Base-by-base conservation (phyloP, 768 basidiomycete species). In the Lyophyllum shimeji region DNA sequence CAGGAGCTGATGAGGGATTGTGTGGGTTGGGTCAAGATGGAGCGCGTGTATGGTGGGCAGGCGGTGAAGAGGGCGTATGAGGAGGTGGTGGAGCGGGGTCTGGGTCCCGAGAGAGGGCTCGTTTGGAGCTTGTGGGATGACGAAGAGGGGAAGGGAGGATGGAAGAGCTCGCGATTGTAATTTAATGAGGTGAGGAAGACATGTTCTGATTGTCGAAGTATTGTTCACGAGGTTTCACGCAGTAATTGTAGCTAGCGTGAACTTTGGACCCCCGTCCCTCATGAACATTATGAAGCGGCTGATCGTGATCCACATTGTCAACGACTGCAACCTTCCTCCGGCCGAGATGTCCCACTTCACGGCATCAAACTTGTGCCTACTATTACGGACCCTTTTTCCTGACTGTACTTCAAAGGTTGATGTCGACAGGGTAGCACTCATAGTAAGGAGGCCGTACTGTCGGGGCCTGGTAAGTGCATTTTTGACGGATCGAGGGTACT, bases 81-180 rank as follows among this genome's bases (percentile, higher is more conserved):
- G 45, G 65, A 69, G 27, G 71, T 84, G 37, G 71, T 74, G 17
- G 71, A 67, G 51, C 66, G 67, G 7, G 82, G 83, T 0, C 61
- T 86, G 39, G 76, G 74, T n/a, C 81, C 86, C 7, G 76, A 81
- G 31, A 75, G 71, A 46, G 87, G 85, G 1, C 72, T 79, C 42
- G 72, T 88, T 46, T 87, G 87, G 84, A 86, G 84, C 61, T 61
- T 89, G 64, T 89, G 87, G 86, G 79, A 80, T 44, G 64, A 67
- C 21, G 62, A 62, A 13, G 46, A 15, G 18, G 48, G 59, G 15
- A 43, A 40, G 27, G 56, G 37, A 53, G 43, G 29, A 37, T 40
- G 43, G 45, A 37, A 42, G 43, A 40, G 23, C 34, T 46, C 60
- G 43, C 59, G 56, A 21, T 52, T 67, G 44, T 67, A 49, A 60